phyloP scores from a whole-genome alignment of 306 rosid species.

The Castanopsis chinensis region DNA sequence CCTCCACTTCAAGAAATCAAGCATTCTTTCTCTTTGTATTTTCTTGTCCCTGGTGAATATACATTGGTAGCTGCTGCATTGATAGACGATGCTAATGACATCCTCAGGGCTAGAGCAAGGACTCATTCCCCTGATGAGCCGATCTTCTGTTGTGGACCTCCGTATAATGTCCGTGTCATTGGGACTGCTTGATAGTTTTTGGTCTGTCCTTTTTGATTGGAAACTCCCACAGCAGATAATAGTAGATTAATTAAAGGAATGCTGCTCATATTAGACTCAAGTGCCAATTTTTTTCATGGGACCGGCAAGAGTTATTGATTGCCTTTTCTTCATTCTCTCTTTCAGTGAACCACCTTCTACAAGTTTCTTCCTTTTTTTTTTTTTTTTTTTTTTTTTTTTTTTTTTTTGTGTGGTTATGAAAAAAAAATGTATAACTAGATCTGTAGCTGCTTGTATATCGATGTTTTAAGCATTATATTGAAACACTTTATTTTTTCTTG shows the following conservation, averaged over 20 bases:
- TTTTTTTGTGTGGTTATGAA: too few relatives aligned
- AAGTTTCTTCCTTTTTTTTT: neutral
- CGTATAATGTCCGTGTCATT: constrained; percentile 69
- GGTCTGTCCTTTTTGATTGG: neutral
- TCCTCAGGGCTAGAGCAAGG: constrained; percentile 82
- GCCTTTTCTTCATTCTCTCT: neutral
- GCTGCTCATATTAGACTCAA: constrained; percentile 15
- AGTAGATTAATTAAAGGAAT: constrained; percentile 7
- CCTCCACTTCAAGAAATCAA: constrained; percentile 73
- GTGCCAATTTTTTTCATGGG: constrained; percentile 19
- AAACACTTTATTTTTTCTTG: neutral
- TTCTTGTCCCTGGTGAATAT: constrained; percentile 92
- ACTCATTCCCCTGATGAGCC: constrained; percentile 71
- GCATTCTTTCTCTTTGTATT: constrained; percentile 81
- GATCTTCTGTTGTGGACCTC: constrained; percentile 92
- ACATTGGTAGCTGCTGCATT: constrained; percentile 75
- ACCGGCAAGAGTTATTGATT: constrained; percentile 16
- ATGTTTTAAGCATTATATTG: neutral
- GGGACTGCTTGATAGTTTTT: constrained; percentile 48
- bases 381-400: neutral
- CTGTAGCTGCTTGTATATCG: constrained; percentile 12
- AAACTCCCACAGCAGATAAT: neutral
- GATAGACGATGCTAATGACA: constrained; percentile 76
- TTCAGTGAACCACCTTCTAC: neutral
- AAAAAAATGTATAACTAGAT: neutral